Conservation (phyloP, 305 asterid genomes). For the Solanum hybrid region DNA sequence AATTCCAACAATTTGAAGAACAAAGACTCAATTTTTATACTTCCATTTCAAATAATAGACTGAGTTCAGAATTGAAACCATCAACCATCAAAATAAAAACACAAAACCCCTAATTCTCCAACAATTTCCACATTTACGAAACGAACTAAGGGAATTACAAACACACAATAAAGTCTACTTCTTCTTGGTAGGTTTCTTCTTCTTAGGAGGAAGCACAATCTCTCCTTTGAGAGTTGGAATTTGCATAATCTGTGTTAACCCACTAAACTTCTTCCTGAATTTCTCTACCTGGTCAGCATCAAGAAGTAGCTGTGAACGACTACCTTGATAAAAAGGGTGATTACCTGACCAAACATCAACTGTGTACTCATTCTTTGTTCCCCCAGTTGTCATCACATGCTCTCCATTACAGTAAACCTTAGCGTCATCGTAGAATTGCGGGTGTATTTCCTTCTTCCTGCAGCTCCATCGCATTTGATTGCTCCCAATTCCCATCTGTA, state of each 20-base stretch:
- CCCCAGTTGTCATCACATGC: slow-evolving; percentile 93
- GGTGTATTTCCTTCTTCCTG: slow-evolving; percentile 92
- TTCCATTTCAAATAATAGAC: background rate
- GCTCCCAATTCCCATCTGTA: slow-evolving; percentile 39
- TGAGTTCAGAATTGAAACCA: background rate
- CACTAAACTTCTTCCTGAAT: slow-evolving; percentile 67
- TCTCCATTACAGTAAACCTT: slow-evolving; percentile 92
- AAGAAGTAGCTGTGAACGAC: slow-evolving; percentile 43
- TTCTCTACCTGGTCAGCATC: slow-evolving; percentile 88
- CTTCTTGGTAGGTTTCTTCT: background rate
- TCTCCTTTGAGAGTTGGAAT: slow-evolving; percentile 91
- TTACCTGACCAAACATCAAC: slow-evolving; percentile 98
- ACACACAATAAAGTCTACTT: background rate
- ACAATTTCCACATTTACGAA: background rate
- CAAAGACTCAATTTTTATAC: background rate
- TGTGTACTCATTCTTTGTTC: slow-evolving; percentile 75
- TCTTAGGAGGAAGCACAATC: slow-evolving; percentile 18
- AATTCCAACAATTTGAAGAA: background rate
- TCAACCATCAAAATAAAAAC: background rate
- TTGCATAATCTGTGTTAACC: slow-evolving; percentile 56
- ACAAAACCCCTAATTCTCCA: background rate
- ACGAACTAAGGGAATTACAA: background rate
- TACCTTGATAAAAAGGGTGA: slow-evolving; percentile 82
- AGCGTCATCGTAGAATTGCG: slow-evolving; percentile 58
- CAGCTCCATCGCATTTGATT: slow-evolving; percentile 49